Evolutionary conservation across 306 rosid species (phyloP), one percentile per base, ranked within the genome.

Genomic region (Arachis stenosperma): DNA sequence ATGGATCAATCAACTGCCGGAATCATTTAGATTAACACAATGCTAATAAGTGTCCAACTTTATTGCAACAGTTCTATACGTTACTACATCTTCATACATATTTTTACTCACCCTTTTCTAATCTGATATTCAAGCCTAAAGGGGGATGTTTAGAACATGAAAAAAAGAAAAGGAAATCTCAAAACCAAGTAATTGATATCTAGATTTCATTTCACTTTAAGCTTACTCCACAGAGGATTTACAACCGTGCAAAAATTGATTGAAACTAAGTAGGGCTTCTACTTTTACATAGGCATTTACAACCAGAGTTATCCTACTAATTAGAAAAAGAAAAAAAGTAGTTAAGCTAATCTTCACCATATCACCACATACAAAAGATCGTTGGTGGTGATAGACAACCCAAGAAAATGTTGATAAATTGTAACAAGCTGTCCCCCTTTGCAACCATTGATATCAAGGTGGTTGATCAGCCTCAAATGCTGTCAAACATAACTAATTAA

Each of bases 251-350:
- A 27, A 70, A 69, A 69, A 59, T 4, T 14, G 47, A 43, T 41
- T 2, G 42, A 54, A 54, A 61, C 6, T n/a, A 66, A 71, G 67
- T 50, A 64, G 51, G 60, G 61, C 54, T 47, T 65, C 67, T 59
- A 40, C 36, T 46, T 74, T 73, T 77, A 64, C 48, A 44, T 43
- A 51, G 48, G 56, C 75, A 57, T 54, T 64, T 77, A 82, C 77
- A 65, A 42, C 58, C 29, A 64, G 22, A n/a, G 74, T 73, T 65
- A 56, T 65, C 80, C 75, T 74, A 65, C 63, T 50, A 63, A n/a
- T 37, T 46, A 43, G 39, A 7, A 43, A 68, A 71, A 48, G 53
- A 74, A 72, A 44, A 40, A 61, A 67, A 8, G 74, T 55, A 33
- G 4, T 71, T 81, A 61, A 37, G 15, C 63, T 58, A 72, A 22